Evolutionary conservation across 2,329 filamentous ascomycete genomes (phyloP), one percentile per base, ranked within the genome.

Genomic region (Hymenoscyphus linearis): DNA sequence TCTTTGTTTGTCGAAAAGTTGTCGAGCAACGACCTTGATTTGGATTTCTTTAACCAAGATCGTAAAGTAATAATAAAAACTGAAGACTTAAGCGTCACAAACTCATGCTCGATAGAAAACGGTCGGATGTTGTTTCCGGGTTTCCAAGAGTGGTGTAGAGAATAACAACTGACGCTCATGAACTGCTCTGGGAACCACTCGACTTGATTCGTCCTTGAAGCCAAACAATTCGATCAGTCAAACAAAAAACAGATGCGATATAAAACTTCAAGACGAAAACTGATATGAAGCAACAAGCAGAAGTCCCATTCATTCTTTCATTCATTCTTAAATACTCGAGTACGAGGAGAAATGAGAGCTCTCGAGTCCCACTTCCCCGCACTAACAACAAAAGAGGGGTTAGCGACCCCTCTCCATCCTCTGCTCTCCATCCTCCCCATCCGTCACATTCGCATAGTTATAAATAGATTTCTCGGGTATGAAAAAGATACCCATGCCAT

Each of bases 301-400:
- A 16, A 40, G n/a, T 40, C 37, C n/a, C 37, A 40, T 40, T 40
- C 37, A 40, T 22, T 16, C n/a, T n/a, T n/a, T n/a, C n/a, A n/a
- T n/a, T n/a, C n/a, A n/a, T n/a, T n/a, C n/a, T n/a, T n/a, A n/a
- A n/a, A n/a, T n/a, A n/a, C n/a, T n/a, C n/a, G n/a, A n/a, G n/a
- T n/a, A n/a, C n/a, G n/a, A 44, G 16, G 37, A n/a, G 37, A 40
- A 47, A 3, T 18, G n/a, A n/a, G n/a, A n/a, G n/a, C n/a, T n/a
- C n/a, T n/a, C n/a, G n/a, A 9, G 60, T 66, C 64, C 18, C 40
- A 47, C 40, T 47, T 47, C 40, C 40, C 40, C 40, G 40, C 40
- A 47, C 40, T 22, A 47, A 10, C 13, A 12, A 26, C 18, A 35
- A 55, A 55, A 55, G 52, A 10, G 34, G 34, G 12, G 14, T 26